These are phyloP conservation scores for Mangifera indica DNA, from an alignment of 345 rosid genomes.

Conservation along the genomic window DNA sequence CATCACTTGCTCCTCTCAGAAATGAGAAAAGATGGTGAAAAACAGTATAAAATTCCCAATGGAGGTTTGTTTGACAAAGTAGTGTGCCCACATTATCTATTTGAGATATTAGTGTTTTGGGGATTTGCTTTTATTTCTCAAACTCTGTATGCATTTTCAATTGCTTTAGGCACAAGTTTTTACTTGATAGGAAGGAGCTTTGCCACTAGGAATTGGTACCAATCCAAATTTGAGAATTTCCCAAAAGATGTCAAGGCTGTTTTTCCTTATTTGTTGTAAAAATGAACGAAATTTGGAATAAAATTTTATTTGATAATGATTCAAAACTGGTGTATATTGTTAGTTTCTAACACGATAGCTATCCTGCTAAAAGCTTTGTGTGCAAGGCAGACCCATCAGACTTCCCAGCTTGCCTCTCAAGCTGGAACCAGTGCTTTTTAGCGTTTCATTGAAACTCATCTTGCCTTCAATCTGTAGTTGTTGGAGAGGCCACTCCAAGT, in stretches of 20 bases:
- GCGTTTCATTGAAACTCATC: conserved; percentile 20
- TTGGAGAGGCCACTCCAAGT: conserved; percentile 56
- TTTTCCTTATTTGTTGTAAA: too few relatives aligned
- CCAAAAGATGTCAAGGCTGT: conserved; percentile 7
- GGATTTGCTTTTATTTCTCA: conserved; percentile 60
- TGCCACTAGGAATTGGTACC: conserved; percentile 69
- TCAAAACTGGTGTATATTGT: too few relatives aligned
- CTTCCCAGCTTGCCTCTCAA: conserved; percentile 44
- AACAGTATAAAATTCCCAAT: conserved; percentile 60
- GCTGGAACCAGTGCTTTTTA: conserved; percentile 48
- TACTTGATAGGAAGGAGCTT: conserved; percentile 64
- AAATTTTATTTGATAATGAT: too few relatives aligned
- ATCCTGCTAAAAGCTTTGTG: conserved; percentile 20
- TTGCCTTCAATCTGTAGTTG: conserved; percentile 35
- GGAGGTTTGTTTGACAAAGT: conserved; percentile 61
- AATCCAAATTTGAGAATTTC: conserved; percentile 63
- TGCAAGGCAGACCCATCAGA: conserved; percentile 48
- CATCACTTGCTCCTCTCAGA: conserved; percentile 68
- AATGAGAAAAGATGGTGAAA: conserved; percentile 40
- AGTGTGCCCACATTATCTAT: conserved; percentile 76
- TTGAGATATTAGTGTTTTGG: conserved; percentile 59
- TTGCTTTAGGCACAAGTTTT: conserved; percentile 35
- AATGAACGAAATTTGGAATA: too few relatives aligned
- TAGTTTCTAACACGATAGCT: background rate
- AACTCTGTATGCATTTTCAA: conserved; percentile 40